phyloP scores from a whole-genome alignment of 2,329 filamentous ascomycete species.

The Leptographium galeiforme region DNA sequence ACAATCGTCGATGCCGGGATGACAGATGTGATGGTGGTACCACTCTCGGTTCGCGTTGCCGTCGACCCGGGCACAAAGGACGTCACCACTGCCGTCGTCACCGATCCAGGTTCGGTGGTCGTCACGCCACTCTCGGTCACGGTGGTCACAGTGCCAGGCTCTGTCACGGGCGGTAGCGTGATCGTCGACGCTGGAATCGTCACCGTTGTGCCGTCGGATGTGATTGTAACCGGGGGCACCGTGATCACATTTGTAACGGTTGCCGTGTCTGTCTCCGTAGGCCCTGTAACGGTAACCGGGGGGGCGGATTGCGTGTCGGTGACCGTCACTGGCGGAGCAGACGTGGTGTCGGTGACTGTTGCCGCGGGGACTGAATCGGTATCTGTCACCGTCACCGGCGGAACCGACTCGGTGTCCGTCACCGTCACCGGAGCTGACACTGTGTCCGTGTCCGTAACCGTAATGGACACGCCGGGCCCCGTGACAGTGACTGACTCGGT shows the following conservation, averaged over 20 bases:
- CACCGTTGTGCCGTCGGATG: conserved; percentile 2
- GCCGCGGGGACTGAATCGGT: no score
- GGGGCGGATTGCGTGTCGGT: no score
- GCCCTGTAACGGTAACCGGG: not conserved
- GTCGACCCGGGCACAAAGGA: conserved; percentile 8
- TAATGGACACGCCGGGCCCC: not conserved
- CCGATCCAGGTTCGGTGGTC: not conserved
- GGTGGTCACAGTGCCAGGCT: not conserved
- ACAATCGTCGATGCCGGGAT: conserved; percentile 5
- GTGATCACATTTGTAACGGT: conserved; percentile 8
- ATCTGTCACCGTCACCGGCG: no score
- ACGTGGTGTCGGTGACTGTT: no score
- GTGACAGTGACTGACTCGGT: not conserved
- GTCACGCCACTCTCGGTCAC: not conserved
- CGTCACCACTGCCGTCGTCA: not conserved
- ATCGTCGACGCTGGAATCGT: conserved; percentile 4
- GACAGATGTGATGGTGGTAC: conserved; percentile 5
- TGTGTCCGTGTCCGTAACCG: not conserved
- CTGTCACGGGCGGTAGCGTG: conserved; percentile 3
- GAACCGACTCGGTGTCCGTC: not conserved
- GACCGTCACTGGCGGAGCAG: no score
- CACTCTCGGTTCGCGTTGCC: conserved; percentile 4
- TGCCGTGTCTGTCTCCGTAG: not conserved
- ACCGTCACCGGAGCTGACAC: not conserved
- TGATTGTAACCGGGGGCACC: conserved; percentile 1